Conservation (phyloP, 495 filamentous ascomycete genomes). For the Endocarpon pusillum region DNA sequence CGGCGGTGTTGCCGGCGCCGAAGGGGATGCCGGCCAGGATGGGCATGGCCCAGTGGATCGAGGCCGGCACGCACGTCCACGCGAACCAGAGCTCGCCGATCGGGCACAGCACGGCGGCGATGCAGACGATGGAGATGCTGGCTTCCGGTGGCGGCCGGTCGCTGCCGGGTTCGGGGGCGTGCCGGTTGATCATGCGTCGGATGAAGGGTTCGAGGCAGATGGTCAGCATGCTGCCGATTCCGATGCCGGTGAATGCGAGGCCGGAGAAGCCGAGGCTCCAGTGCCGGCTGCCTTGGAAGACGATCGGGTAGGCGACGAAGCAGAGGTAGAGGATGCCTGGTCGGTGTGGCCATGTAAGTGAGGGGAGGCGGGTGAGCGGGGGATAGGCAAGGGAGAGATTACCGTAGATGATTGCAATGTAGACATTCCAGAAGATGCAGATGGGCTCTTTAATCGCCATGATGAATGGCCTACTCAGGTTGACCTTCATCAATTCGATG, state of each 20-base stretch:
- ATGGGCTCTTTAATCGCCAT: conserved; percentile 74
- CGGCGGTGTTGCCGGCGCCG: conserved; percentile 55
- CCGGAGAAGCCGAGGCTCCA: conserved; percentile 54
- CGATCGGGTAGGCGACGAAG: conserved; percentile 67
- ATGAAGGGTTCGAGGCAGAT: conserved; percentile 54
- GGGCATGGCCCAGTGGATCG: conserved; percentile 59
- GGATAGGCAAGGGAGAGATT: not conserved
- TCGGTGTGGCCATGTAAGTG: too few species aligned
- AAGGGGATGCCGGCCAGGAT: conserved; percentile 66
- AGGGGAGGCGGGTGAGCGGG: conserved; percentile 5
- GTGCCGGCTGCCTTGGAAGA: conserved; percentile 53
- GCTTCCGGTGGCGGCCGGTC: conserved; percentile 54
- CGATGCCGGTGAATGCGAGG: conserved; percentile 61
- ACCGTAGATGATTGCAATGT: conserved; percentile 40
- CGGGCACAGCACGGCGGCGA: conserved; percentile 50
- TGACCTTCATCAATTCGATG: conserved; percentile 42
- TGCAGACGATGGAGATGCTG: conserved; percentile 51
- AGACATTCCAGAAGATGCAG: conserved; percentile 62
- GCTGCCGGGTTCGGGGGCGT: conserved; percentile 50
- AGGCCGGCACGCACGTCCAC: conserved; percentile 58
- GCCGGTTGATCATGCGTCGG: conserved; percentile 53
- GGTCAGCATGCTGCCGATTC: conserved; percentile 47
- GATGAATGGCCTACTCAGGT: conserved; percentile 58
- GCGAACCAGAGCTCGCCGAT: conserved; percentile 62
- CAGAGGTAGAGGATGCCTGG: conserved; percentile 69